Evolutionary conservation across 2,329 filamentous ascomycete genomes (phyloP).

Genomic region (Curvularia lunata): DNA sequence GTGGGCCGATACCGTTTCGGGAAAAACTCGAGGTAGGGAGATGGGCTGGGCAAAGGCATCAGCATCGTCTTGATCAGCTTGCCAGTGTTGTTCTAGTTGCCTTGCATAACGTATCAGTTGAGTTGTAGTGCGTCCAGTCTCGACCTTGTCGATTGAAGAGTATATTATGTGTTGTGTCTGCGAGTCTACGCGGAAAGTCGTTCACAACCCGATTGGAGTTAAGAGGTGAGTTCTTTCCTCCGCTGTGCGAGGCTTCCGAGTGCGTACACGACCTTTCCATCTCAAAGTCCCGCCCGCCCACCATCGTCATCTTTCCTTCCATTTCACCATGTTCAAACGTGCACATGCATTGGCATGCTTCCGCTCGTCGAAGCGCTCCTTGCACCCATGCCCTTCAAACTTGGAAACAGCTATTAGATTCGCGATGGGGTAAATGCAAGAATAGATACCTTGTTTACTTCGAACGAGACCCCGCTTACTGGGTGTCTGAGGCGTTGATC

Average conservation of each 20-base stretch:
- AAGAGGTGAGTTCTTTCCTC: neutral
- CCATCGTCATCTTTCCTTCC: neutral
- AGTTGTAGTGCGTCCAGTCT: too few species aligned
- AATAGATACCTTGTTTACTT: constrained; percentile 7
- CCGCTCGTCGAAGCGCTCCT: neutral
- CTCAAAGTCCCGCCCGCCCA: too few species aligned
- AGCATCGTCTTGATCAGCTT: neutral
- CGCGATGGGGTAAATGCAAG: neutral
- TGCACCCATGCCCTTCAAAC: neutral
- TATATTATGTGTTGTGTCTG: neutral
- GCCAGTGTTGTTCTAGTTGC: neutral
- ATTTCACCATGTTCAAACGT: too few species aligned
- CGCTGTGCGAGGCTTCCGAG: neutral
- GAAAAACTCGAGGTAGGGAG: neutral
- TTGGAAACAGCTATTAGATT: neutral
- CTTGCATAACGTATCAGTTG: neutral
- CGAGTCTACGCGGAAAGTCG: neutral
- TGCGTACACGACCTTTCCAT: neutral
- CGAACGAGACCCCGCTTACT: neutral
- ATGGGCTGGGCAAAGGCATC: neutral
- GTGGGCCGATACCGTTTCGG: neutral
- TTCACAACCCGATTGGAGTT: neutral
- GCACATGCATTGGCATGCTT: neutral
- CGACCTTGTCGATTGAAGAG: neutral
- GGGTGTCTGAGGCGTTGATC: constrained; percentile 1